Conservation (phyloP, 768 basidiomycete species). For the Artomyces pyxidatus region DNA sequence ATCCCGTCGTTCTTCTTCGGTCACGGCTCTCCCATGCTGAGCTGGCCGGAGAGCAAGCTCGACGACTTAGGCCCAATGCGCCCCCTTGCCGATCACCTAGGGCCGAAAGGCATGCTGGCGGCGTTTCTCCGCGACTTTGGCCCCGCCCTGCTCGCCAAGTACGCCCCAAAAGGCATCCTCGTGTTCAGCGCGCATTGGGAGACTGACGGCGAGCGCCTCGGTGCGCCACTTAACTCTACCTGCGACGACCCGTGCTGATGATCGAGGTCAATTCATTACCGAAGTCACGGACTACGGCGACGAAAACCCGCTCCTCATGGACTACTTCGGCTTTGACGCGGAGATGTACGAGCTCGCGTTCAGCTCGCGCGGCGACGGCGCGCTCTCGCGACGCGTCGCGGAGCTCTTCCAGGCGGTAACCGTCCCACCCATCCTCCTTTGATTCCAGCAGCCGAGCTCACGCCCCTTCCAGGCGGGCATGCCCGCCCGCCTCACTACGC, state of each 20-base stretch:
- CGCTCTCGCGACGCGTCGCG: constrained; percentile 51
- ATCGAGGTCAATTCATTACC: background rate
- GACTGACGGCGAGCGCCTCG: constrained; percentile 46
- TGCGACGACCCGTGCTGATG: constrained; percentile 2
- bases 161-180: constrained; percentile 69
- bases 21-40: constrained; percentile 55
- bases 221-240: constrained; percentile 25
- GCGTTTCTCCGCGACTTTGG: constrained; percentile 61
- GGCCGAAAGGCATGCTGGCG: constrained; percentile 46
- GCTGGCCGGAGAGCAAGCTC: constrained; percentile 23
- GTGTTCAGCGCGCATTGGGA: constrained; percentile 86
- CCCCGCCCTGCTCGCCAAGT: constrained; percentile 54
- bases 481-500: constrained; percentile 39
- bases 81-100: constrained; percentile 22
- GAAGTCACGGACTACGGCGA: constrained; percentile 72
- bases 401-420: constrained; percentile 47
- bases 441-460: background rate
- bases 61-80: background rate
- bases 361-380: constrained; percentile 54
- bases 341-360: constrained; percentile 58
- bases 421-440: too few species aligned
- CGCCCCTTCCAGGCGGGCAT: constrained; percentile 38
- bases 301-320: constrained; percentile 66
- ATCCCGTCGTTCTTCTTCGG: constrained; percentile 75
- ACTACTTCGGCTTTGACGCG: constrained; percentile 63